Evolutionary conservation across 805 yeast species (phyloP), one percentile per base, ranked within the genome.

Genomic region (Candida coleopterorum): DNA sequence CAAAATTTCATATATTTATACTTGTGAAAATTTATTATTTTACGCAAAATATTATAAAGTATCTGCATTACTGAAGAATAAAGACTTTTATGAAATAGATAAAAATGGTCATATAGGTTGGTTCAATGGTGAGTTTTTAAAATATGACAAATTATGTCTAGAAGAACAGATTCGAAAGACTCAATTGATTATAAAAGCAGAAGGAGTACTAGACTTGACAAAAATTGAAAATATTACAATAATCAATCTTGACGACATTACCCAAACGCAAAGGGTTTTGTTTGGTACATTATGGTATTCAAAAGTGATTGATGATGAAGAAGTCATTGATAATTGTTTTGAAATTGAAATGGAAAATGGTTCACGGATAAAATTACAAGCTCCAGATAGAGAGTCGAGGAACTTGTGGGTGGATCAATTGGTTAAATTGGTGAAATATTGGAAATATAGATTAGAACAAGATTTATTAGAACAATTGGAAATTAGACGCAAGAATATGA

Each of bases 331-430:
- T 36, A 67, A 79, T 3, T 68, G 70, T 6, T 75, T 85, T 44
- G 75, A 74, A 32, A 62, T 86, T 1, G 56, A 53, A 3, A 60
- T 79, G 46, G 44, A 47, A 1, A 69, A 75, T 39, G 81, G 79
- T 0, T 47, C 72, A 0, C 41, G 35, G 1, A 41, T 82, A 9
- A 64, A 70, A 29, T 54, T 86, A 9, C 74, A 79, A 38, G 86
- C 93, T 0, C 75, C 78, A 2, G 62, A 64, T 41, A 45, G 61
- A 12, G 24, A 22, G 0, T 49, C 71, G 0, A 64, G 90, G 32
- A 74, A 77, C 45, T 74, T 72, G 43, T 89, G 96, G 97, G 67
- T 81, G 0, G n/a, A 17, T 0, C 58, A 76, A 35, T 57, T 89
- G 23, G 43, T 38, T 0, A 57, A 60, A 4, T 47, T 81, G 14